A percentile compares a stretch with the other conserved stretches of the same genome.
Conservation (phyloP, 495 filamentous ascomycete genomes). For the Pyrenula aspistea region DNA sequence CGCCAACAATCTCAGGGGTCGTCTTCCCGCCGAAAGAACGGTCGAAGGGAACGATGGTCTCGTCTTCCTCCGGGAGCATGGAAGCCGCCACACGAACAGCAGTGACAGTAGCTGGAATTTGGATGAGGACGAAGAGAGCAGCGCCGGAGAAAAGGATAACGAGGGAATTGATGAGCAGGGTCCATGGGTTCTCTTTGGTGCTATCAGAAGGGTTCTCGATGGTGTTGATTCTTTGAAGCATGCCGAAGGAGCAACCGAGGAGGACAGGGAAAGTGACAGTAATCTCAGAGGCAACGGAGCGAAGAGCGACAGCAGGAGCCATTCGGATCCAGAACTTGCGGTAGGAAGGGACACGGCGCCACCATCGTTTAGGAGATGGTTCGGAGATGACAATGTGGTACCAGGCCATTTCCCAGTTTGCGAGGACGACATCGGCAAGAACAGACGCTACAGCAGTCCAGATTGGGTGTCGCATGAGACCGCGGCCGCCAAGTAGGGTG, state of each 20-base stretch:
- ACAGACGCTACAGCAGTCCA: constrained; percentile 24
- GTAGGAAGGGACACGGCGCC: constrained; percentile 33
- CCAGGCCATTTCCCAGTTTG: constrained; percentile 43
- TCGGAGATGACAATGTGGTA: constrained; percentile 50
- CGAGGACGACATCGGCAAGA: constrained; percentile 27
- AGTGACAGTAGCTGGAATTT: constrained; percentile 50
- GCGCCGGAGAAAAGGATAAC: constrained; percentile 21
- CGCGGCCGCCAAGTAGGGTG: constrained; percentile 13
- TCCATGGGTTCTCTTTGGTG: constrained; percentile 8
- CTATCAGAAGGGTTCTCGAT: constrained; percentile 2
- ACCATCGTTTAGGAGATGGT: constrained; percentile 37
- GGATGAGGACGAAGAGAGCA: constrained; percentile 32
- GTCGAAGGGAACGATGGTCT: constrained; percentile 69
- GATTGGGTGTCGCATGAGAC: constrained; percentile 16
- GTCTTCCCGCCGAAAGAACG: constrained; percentile 52
- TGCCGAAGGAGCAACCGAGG: constrained; percentile 8
- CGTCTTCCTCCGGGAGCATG: constrained; percentile 53
- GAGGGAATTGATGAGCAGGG: constrained; percentile 18
- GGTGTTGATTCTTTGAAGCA: not conserved
- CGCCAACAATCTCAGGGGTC: constrained; percentile 49
- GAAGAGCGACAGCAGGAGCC: constrained; percentile 35
- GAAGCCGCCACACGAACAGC: constrained; percentile 61
- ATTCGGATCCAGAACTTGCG: constrained; percentile 32
- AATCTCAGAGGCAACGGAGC: constrained; percentile 19
- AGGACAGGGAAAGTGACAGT: constrained; percentile 28